These are phyloP conservation scores for Sugiyamaella boreocaroliniensis DNA, from an alignment of 805 yeast species.

Conservation along the genomic window DNA sequence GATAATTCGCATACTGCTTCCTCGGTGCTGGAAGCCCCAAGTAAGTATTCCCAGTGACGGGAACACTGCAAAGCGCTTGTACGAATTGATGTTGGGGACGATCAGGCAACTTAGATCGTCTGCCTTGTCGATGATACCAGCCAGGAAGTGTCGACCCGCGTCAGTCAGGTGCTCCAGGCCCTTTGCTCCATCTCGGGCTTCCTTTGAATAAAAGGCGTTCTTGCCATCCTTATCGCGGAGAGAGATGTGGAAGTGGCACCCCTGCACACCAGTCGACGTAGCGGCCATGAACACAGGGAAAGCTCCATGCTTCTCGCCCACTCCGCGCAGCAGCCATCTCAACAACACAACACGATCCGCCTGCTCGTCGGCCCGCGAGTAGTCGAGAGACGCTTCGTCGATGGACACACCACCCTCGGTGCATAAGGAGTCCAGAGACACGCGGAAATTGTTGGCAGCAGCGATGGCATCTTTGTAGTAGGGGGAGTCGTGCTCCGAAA, in stretches of 20 bases:
- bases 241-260: not conserved
- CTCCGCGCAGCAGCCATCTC: not conserved
- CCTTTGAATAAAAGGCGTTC: not conserved
- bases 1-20: not conserved
- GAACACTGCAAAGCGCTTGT: not conserved
- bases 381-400: not conserved
- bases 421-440: not conserved
- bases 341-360: not conserved
- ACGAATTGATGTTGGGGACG: not conserved
- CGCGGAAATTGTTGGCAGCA: not conserved
- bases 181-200: not conserved
- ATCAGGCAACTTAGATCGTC: not conserved
- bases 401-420: not conserved
- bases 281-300: not conserved
- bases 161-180: not conserved
- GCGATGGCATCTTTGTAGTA: not conserved
- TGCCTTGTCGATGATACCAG: not conserved
- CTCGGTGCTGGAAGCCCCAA: not conserved
- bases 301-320: not conserved
- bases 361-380: not conserved
- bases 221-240: not conserved
- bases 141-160: not conserved
- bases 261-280: not conserved
- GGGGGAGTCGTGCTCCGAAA: not conserved
- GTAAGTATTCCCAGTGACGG: not conserved